These are phyloP conservation scores for Rhodosporidiobolus sp. DNA, from an alignment of 768 basidiomycete genomes.

Conservation along the genomic window DNA sequence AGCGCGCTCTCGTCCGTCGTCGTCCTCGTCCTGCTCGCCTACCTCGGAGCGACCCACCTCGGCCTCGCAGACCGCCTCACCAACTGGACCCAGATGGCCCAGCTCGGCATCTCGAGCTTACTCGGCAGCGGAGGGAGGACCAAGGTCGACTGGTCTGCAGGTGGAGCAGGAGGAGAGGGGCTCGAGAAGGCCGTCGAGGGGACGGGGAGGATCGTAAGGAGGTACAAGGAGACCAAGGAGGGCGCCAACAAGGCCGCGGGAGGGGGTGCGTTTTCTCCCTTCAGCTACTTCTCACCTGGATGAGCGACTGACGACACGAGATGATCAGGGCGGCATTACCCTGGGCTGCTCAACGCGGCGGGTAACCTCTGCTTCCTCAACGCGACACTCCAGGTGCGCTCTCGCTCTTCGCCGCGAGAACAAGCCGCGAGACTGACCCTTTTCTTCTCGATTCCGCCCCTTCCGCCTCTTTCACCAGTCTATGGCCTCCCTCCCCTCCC, in stretches of 20 bases:
- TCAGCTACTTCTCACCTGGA: too few species aligned
- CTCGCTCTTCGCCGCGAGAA: background rate
- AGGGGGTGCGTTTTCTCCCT: constrained; percentile 2
- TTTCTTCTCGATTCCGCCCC: background rate
- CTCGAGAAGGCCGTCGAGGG: background rate
- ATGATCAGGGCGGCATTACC: constrained; percentile 54
- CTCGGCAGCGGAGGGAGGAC: constrained; percentile 4
- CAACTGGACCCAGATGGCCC: constrained; percentile 1
- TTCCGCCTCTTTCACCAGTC: constrained; percentile 54
- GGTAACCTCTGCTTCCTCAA: constrained; percentile 98
- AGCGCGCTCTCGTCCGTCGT: background rate
- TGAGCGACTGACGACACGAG: background rate
- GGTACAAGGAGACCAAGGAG: constrained; percentile 11
- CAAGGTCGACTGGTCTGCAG: background rate
- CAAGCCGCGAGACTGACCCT: background rate
- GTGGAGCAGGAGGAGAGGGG: background rate
- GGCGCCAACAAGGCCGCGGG: background rate
- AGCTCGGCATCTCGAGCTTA: constrained; percentile 4
- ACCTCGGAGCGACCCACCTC: background rate
- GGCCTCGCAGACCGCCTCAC: background rate
- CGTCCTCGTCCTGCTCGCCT: background rate
- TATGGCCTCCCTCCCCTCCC: constrained; percentile 76
- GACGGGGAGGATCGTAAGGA: constrained; percentile 11
- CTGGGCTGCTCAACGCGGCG: constrained; percentile 90
- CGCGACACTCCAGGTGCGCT: constrained; percentile 74